Base-by-base conservation (phyloP, 441 rosid species). In the Pelargonium fulgidum region DNA sequence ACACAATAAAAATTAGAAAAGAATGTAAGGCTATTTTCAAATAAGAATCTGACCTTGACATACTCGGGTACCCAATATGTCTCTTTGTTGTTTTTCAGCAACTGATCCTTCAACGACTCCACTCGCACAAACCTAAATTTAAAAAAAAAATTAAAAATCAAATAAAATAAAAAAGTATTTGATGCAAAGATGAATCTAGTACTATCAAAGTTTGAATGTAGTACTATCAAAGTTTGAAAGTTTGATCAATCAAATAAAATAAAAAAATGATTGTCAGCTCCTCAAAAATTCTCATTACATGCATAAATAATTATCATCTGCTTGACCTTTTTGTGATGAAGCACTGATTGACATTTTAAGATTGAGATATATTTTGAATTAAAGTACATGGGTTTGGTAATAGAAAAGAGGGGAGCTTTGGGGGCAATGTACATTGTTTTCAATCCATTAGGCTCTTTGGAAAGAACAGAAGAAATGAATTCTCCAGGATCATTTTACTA, bases 21-120 rank as follows among this genome's bases (percentile, higher is more conserved):
- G 44, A 54, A 67, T 12, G 62, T 12, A n/a, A 11, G 1, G 20
- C 14, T 39, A 61, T 64, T n/a, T 7, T 7, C 65, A 39, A 39
- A 75, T 71, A 71, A 52, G 65, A 13, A 33, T 65, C 87, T 67
- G 61, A 95, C 99, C 98, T 96, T 96, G 75, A 96, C 97, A 77
- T 88, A 89, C 67, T 84, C 97, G n/a, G 99, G 99, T 75, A 96
- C 98, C 98, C 99, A 93, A 69, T 88, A 74, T 0, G 98, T 96
- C 83, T 87, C 88, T 14, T 82, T 82, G 81, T 93, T 96, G 85
- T 81, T 96, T 69, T 89, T 92, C 76, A 96, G 80, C 83, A 93
- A 81, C 68, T 96, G 81, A 16, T 79, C 96, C 75, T 91, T 96
- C 77, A 96, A 50, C 33, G 67, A 71, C 84, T 96, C 98, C 77